Evolutionary conservation across 306 rosid species (phyloP), one percentile per base, ranked within the genome.

Genomic region (Lathyrus oleraceus): DNA sequence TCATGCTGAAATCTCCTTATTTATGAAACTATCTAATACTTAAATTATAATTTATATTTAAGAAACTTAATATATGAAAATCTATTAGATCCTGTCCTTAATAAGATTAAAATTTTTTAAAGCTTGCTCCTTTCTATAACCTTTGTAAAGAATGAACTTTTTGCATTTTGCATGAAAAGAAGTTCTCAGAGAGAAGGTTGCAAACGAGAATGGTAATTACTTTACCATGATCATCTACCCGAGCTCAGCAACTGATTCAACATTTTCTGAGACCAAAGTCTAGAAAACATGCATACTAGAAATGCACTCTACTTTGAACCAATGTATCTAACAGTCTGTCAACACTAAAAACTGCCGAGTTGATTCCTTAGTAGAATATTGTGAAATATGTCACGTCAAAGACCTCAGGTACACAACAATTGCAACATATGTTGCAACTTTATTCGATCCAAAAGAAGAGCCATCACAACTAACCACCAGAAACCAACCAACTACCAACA

Each of bases 321-420:
- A 90, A 64, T 87, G 88, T 79, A 94, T 73, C 77, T 90, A 92
- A 53, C 74, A 78, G 78, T 94, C 96, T 48, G 97, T 94, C 79
- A 94, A 81, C 61, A 87, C 71, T 77, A 87, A 74, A 83, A 90
- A 93, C 72, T 79, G 79, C 35, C 75, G 58, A 64, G 62, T 62
- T 71, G 89, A 72, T 72, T 83, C 88, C 78, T 72, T 79, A 0
- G 23, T 10, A 10, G 78, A 74, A 72, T 76, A 79, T 61, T 71
- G 86, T 7, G 88, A 83, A 54, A 60, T 71, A 78, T 86, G 75
- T 97, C 98, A 93, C 1, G 85, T 78, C 80, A 93, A 75, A 48
- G 98, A 93, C 86, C 97, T 88, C 16, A 94, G 98, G 84, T 88
- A 93, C 65, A 96, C 92, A 61, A 94, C 61, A 71, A 88, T 64